Evolutionary conservation across 805 yeast species (phyloP).

Genomic region (Lachancea fermentati): DNA sequence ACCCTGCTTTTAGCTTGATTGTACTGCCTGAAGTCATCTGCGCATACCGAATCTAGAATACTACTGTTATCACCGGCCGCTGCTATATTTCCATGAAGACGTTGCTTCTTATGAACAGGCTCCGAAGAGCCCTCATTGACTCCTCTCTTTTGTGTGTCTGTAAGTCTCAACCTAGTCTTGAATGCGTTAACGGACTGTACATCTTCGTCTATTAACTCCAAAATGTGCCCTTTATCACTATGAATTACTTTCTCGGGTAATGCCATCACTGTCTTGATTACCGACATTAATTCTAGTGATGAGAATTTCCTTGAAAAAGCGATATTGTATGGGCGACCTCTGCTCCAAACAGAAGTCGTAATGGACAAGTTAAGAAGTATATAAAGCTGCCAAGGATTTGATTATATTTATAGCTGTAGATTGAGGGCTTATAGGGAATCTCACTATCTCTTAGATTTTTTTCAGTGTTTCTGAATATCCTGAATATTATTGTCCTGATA

Average conservation of each 20-base stretch:
- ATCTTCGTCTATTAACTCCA: conserved; percentile 40
- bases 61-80: not conserved
- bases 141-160: conserved; percentile 3
- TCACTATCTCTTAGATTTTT: no score
- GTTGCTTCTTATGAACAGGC: conserved; percentile 3
- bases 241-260: conserved; percentile 6
- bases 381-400: no score
- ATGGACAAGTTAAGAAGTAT: no score
- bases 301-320: no score
- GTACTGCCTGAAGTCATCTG: conserved; percentile 51
- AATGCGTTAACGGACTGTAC: conserved; percentile 38
- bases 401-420: no score
- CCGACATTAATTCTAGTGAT: no score
- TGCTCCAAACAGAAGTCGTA: no score
- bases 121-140: not conserved
- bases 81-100: not conserved
- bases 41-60: conserved; percentile 28
- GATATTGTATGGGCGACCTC: no score
- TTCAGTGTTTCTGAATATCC: no score
- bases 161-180: conserved; percentile 27
- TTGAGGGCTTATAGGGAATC: no score
- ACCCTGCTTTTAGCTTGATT: conserved; percentile 66
- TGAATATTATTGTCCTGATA: no score
- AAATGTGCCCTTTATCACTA: conserved; percentile 26
- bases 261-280: not conserved